Conservation (phyloP, 345 rosid genomes). For the sweet orange (Citrus sinensis) region DNA sequence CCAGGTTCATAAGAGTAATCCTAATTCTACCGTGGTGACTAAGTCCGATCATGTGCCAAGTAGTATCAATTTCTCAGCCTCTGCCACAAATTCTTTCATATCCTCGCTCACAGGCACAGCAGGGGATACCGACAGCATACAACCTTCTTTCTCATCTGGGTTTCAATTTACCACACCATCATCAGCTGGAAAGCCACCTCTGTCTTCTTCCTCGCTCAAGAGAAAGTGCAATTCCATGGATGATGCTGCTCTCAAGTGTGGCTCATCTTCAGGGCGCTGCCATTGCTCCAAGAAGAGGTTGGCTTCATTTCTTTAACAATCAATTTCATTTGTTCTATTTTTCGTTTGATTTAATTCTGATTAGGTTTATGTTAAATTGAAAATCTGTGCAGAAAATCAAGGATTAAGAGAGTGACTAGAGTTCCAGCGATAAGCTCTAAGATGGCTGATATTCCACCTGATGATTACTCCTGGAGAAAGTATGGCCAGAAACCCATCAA, state of each 20-base stretch:
- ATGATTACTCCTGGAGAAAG: conserved; percentile 92
- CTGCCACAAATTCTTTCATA: conserved; percentile 62
- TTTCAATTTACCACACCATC: conserved; percentile 62
- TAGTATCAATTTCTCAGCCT: conserved; percentile 51
- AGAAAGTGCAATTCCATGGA: conserved; percentile 75
- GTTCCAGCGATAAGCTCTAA: conserved; percentile 81
- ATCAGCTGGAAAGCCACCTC: conserved; percentile 67
- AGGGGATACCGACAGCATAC: conserved; percentile 62
- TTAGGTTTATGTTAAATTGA: background rate
- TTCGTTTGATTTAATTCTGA: background rate
- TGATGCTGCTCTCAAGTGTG: conserved; percentile 55
- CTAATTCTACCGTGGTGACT: conserved; percentile 15
- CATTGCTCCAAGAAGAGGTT: conserved; percentile 97
- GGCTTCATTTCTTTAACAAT: background rate
- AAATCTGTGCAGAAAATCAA: conserved; percentile 55
- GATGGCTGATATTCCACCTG: conserved; percentile 91
- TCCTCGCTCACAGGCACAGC: conserved; percentile 47
- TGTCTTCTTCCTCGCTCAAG: conserved; percentile 54
- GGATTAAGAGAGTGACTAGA: conserved; percentile 60
- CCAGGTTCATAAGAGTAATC: conserved; percentile 16
- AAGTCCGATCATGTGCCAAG: conserved; percentile 30
- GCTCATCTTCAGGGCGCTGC: conserved; percentile 68
- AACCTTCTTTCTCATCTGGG: conserved; percentile 56
- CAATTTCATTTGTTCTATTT: background rate
- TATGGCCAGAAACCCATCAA: conserved; percentile 98